Base-by-base conservation (phyloP, 306 rosid species). In the Dalbergia oliveri region DNA sequence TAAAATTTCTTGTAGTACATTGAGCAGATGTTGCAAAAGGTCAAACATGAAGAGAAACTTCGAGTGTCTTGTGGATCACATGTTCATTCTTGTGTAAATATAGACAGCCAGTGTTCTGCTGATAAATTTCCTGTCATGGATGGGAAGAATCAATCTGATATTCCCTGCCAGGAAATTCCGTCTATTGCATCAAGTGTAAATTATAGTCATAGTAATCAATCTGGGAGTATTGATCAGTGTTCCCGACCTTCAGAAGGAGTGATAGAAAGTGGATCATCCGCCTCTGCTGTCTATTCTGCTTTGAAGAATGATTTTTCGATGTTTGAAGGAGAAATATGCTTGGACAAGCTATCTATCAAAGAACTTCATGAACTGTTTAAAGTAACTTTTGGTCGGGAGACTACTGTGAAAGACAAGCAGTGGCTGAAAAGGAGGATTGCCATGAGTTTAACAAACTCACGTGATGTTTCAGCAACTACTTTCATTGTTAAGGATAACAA, bases 371-470 rank as follows among this genome's bases (percentile, higher is more conserved):
- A 90, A 79, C 87, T 90, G 65, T 96, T 95, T 58, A 90, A 79
- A 86, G 97, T 93, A 66, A 89, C 97, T 53, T 95, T 95, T 93
- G 94, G 98, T 59, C 89, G 99, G 84, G 90, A 90, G 84, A 93
- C 98, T 82, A 93, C 93, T 35, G 98, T 96, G 72, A 93, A 93
- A 83, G 99, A 96, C 84, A 96, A 93, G 84, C 80, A 80, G 67
- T 93, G 99, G 99, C 89, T 95, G 72, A 95, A 88, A 86, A 90
- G 97, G 87, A 93, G 99, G 90, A 93, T 95, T 80, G 76, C 93
- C 77, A 95, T 93, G 97, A 94, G 97, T 82, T 88, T 96, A 88
- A 93, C 99, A 13, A 89, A 91, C 84, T 89, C 98, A 3, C 90
- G 93, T 18, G 90, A 96, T 86, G 90, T 96, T 66, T 84, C 97